These are phyloP conservation scores for Annulohypoxylon moriforme DNA, from an alignment of 495 filamentous ascomycete species.

Conservation along the genomic window DNA sequence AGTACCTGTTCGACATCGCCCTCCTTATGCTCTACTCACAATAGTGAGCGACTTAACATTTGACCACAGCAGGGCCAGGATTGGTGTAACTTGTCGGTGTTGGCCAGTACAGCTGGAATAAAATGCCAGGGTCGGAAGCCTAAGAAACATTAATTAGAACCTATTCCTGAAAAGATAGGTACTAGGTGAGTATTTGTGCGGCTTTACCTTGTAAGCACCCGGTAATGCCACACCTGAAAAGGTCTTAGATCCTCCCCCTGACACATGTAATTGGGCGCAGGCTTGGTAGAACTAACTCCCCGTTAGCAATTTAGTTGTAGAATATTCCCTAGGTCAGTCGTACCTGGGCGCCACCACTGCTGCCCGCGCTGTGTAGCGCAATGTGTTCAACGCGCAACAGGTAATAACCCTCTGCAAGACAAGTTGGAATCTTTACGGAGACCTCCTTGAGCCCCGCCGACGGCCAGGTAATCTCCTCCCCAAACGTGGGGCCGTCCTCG, in stretches of 20 bases:
- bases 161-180: not conserved
- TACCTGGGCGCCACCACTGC: conserved; percentile 1
- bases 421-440: conserved; percentile 1
- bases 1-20: too few species aligned
- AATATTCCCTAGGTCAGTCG: not conserved
- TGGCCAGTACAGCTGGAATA: conserved; percentile 10
- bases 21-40: not conserved
- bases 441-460: not conserved
- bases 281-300: conserved; percentile 2
- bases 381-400: conserved; percentile 6
- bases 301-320: not conserved
- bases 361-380: not conserved
- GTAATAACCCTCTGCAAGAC: conserved; percentile 6
- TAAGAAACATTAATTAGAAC: conserved; percentile 1
- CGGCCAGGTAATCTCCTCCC: conserved; percentile 7
- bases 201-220: conserved; percentile 1
- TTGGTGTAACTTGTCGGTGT: conserved; percentile 8
- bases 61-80: conserved; percentile 1
- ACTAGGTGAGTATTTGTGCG: not conserved
- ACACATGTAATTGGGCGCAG: conserved; percentile 3
- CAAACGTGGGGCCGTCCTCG: conserved; percentile 4
- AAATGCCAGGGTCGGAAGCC: conserved; percentile 8
- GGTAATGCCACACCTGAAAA: conserved; percentile 1
- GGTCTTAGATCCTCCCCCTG: conserved; percentile 1
- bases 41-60: not conserved